Evolutionary conservation across 2,329 filamentous ascomycete genomes (phyloP).

Genomic region (Ophiostoma tasmaniense): DNA sequence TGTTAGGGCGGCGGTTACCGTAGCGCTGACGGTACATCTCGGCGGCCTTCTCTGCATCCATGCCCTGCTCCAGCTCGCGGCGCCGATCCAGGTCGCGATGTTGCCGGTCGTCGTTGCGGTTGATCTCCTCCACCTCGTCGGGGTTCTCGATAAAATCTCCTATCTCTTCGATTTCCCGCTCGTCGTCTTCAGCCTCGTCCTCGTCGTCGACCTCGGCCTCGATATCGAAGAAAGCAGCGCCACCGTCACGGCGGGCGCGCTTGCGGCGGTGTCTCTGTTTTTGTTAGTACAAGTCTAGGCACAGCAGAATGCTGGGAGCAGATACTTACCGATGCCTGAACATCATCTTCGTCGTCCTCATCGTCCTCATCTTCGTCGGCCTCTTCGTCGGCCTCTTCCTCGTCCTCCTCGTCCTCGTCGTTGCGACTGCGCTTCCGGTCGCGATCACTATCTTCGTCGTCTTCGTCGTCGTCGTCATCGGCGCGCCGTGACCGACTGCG

Average conservation of each 20-base stretch:
- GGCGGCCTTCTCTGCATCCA: conserved; percentile 91
- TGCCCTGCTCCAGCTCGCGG: conserved; percentile 75
- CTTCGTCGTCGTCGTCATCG: conserved; percentile 28
- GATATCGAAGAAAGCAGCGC: conserved; percentile 89
- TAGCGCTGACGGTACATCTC: conserved; percentile 82
- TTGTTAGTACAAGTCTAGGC: neutral
- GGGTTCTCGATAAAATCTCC: conserved; percentile 84
- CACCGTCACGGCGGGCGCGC: conserved; percentile 59
- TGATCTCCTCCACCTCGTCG: conserved; percentile 75
- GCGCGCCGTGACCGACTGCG: conserved; percentile 22
- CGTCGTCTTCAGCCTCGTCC: conserved; percentile 78
- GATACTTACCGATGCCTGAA: conserved; percentile 34
- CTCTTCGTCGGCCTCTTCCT: conserved; percentile 25
- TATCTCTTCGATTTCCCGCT: conserved; percentile 75
- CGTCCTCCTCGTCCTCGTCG: conserved; percentile 25
- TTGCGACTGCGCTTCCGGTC: conserved; percentile 14
- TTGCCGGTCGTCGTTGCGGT: conserved; percentile 78
- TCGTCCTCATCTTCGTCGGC: conserved; percentile 32
- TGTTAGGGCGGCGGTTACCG: conserved; percentile 62
- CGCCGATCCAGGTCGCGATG: conserved; percentile 91
- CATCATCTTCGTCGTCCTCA: conserved; percentile 36
- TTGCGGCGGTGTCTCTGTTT: conserved; percentile 63
- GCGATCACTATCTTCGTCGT: conserved; percentile 12
- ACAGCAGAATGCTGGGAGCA: neutral
- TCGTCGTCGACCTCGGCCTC: conserved; percentile 98